Evolutionary conservation across 352 stramenopile species (phyloP), one percentile per base, ranked within the genome.

Genomic region (Phytophthora palmivora): DNA sequence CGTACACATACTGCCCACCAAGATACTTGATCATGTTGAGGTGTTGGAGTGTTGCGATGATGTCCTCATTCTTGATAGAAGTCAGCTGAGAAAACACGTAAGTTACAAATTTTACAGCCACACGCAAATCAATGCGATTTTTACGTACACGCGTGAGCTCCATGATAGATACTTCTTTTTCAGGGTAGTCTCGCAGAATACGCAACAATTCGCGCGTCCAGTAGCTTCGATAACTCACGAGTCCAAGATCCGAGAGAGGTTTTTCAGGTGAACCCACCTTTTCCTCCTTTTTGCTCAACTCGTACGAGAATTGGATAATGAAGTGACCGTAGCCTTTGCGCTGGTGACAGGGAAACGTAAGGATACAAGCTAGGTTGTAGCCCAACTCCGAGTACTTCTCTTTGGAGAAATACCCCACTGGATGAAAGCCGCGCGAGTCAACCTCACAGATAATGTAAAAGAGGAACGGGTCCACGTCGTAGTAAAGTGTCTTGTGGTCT

Each of bases 401-500:
- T 74, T 99, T 99, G 30, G 91, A 98, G 74, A 99, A 99, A 74
- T 99, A 99, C 8, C 97, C 98, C 9, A 99, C 96, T 32, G 97
- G 94, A 66, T 99, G 96, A 58, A 96, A 96, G 10, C 95, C 85
- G 14, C 82, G 82, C 34, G 58, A 74, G 73, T 98, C 95, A 2
- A 98, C 91, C 63, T 99, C 91, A 51, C 95, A 99, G 38, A 99
- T 84, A 18, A 99, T 87, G 78, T 99, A 99, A 82, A 99, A 99
- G 26, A 98, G 89, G 72, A 99, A 99, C 28, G 98, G 98, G 64
- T 99, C 97, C 4, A 99, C 97, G 63, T 99, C 97, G 81, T 99
- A 99, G 79, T 99, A 99, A 14, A 99, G 82, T 34, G 98, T 99
- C 79, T 99, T 99, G 86, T 99, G 97, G 81, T 99, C 98, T 36